A percentile compares a stretch with the other conserved stretches of the same genome.
Evolutionary conservation across 179 eudicot genomes (phyloP).

Genomic region (Actinidia arguta): DNA sequence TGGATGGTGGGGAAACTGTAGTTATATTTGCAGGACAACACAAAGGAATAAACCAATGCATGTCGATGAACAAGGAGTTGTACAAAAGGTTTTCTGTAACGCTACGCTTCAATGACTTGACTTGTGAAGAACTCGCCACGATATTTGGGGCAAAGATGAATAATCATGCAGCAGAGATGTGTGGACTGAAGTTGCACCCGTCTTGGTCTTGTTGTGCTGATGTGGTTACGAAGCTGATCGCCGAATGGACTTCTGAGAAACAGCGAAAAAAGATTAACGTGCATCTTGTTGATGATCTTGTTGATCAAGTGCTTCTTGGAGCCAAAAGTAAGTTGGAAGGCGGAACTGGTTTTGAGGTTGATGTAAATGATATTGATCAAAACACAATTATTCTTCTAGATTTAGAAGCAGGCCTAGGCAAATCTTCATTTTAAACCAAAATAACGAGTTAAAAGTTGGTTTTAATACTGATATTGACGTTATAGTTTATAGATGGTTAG

Average conservation of each 20-base stretch:
- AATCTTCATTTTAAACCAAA: no score
- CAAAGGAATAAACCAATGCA: slow-evolving; percentile 18
- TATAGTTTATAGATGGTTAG: no score
- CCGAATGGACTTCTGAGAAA: not conserved
- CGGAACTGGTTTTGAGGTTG: not conserved
- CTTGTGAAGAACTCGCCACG: slow-evolving; percentile 23
- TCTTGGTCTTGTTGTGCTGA: slow-evolving; percentile 8
- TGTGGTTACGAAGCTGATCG: not conserved
- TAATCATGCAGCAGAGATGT: not conserved
- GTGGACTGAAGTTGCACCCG: slow-evolving; percentile 20
- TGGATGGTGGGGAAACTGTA: slow-evolving; percentile 19
- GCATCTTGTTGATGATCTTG: no score
- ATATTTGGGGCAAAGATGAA: slow-evolving; percentile 14
- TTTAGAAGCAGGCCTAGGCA: slow-evolving; percentile 3
- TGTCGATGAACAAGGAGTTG: slow-evolving; percentile 17
- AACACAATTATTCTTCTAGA: not conserved
- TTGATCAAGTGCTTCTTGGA: not conserved
- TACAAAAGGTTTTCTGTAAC: slow-evolving; percentile 23
- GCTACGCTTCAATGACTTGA: slow-evolving; percentile 23
- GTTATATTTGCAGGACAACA: slow-evolving; percentile 22
- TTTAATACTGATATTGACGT: no score
- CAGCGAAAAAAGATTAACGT: slow-evolving; percentile 10
- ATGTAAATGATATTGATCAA: not conserved
- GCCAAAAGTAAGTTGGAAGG: not conserved
- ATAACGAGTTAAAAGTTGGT: no score